Percentiles rank a stretch among this genome's conserved stretches.
These are phyloP conservation scores for Aureobasidium subglaciale DNA, from an alignment of 2,329 filamentous ascomycete genomes.

Conservation along the genomic window DNA sequence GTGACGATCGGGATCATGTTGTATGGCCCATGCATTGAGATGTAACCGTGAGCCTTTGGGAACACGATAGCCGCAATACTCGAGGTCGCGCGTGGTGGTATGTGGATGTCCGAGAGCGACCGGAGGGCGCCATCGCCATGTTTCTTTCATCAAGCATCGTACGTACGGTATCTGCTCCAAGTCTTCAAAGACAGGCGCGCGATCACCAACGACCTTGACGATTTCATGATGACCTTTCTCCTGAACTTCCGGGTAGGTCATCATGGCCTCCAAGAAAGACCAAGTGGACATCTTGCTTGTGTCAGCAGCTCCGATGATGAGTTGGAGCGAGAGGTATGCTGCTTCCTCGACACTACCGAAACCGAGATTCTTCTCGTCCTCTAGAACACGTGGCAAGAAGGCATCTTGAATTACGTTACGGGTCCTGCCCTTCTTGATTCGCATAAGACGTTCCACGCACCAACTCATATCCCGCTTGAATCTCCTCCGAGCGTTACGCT, in stretches of 20 bases:
- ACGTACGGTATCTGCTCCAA: conserved; percentile 44
- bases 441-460: conserved; percentile 12
- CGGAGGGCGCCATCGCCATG: conserved; percentile 49
- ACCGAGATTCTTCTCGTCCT: conserved; percentile 16
- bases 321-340: conserved; percentile 14
- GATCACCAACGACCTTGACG: conserved; percentile 25
- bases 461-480: conserved; percentile 9
- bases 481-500: neutral
- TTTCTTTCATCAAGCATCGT: conserved; percentile 52
- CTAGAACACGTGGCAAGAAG: conserved; percentile 9
- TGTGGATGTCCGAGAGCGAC: conserved; percentile 34
- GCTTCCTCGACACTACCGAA: conserved; percentile 15
- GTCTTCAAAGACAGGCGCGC: conserved; percentile 21
- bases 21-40: conserved; percentile 29
- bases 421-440: conserved; percentile 7
- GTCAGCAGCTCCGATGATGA: conserved; percentile 17
- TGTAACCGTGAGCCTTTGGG: conserved; percentile 28
- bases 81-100: conserved; percentile 29
- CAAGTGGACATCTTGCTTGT: conserved; percentile 13
- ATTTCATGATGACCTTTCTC: conserved; percentile 28
- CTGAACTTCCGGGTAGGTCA: conserved; percentile 24
- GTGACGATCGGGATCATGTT: conserved; percentile 26
- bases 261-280: conserved; percentile 20
- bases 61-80: conserved; percentile 33
- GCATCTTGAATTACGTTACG: conserved; percentile 11